Percentiles rank a stretch among this genome's conserved stretches.
Evolutionary conservation across 2,329 filamentous ascomycete species (phyloP).

Genomic region (Penicillium sp.): DNA sequence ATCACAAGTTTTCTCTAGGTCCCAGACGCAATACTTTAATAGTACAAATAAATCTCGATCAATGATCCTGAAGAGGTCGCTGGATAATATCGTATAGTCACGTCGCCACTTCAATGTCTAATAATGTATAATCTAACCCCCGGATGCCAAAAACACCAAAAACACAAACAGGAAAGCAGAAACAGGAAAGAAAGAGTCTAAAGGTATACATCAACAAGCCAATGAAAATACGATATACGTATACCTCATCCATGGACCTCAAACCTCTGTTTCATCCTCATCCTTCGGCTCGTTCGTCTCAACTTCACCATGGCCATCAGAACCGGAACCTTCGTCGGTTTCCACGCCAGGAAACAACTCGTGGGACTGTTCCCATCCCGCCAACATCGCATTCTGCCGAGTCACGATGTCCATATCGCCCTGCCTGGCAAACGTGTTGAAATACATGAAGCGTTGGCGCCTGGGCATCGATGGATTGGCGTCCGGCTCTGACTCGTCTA

Average conservation of each 20-base stretch:
- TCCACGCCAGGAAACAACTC: constrained; percentile 4
- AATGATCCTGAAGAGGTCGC: constrained; percentile 40
- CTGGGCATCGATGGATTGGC: neutral
- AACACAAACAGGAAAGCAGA: neutral
- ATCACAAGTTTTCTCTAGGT: neutral
- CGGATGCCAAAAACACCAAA: neutral
- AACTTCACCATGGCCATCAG: neutral
- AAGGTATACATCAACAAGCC: no score
- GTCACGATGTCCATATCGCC: neutral
- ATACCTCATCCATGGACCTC: neutral
- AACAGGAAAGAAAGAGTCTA: neutral
- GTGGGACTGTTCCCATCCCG: neutral
- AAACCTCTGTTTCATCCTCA: neutral
- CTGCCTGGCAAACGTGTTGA: neutral
- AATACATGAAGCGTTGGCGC: neutral
- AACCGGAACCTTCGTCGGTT: neutral
- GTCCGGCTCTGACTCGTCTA: neutral
- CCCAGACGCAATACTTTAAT: neutral
- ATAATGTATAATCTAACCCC: neutral
- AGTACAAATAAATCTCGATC: neutral
- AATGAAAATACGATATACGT: no score
- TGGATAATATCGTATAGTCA: constrained; percentile 69
- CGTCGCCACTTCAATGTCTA: neutral
- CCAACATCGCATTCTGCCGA: neutral
- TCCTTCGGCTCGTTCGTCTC: neutral